A percentile compares a stretch with the other conserved stretches of the same genome.
phyloP scores from a whole-genome alignment of 73 alveolate genomes.

The Paramecium biaurelia region DNA sequence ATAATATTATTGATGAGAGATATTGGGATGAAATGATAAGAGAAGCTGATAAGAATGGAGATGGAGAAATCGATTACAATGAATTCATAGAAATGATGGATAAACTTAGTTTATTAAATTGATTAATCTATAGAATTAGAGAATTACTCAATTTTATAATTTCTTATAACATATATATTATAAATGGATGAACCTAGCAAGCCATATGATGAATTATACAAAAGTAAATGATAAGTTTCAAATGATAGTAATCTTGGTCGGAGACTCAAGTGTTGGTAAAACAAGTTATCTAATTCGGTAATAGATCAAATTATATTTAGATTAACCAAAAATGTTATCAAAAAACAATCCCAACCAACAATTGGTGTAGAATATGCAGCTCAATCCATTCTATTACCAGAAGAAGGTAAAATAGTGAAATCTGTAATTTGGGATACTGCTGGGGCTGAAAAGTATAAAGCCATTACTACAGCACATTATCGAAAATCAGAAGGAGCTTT shows the following conservation, averaged over 20 bases:
- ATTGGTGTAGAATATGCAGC: conserved; percentile 66
- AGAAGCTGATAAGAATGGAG: conserved; percentile 64
- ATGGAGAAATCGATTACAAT: conserved; percentile 63
- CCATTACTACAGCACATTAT: conserved; percentile 69
- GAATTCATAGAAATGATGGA: conserved; percentile 66
- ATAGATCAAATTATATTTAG: neutral
- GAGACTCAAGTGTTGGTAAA: conserved; percentile 89
- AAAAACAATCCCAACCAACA: conserved; percentile 51
- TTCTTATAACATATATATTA: neutral
- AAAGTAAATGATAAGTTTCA: neutral
- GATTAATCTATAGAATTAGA: neutral
- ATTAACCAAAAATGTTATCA: conserved; percentile 54
- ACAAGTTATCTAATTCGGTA: conserved; percentile 67
- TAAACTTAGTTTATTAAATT: neutral
- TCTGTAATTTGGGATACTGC: conserved; percentile 66
- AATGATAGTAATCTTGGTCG: conserved; percentile 73
- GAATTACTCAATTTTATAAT: neutral
- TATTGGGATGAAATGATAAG: conserved; percentile 55
- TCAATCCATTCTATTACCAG: neutral
- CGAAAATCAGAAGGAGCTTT: conserved; percentile 75
- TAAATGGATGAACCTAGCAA: neutral
- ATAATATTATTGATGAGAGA: conserved; percentile 35
- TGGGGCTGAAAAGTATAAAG: conserved; percentile 64
- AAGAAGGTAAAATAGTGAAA: conserved; percentile 46
- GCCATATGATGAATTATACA: conserved; percentile 14